Base-by-base conservation (phyloP, 1,139 yeast species). In the Blastobotrys serpentis region DNA sequence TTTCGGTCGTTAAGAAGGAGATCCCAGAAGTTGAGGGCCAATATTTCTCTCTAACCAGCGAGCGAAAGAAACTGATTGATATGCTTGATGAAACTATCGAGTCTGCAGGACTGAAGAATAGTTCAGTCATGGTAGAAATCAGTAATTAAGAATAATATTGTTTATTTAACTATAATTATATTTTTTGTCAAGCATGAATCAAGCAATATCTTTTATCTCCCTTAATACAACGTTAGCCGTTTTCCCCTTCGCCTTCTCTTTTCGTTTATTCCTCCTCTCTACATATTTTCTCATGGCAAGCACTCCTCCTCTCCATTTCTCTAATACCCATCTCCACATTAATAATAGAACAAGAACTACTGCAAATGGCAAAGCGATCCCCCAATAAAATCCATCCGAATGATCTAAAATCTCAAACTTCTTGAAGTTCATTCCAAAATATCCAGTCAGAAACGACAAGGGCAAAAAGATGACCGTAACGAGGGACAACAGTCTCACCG, bases 51-150 rank as follows among this genome's bases (percentile, higher is more conserved):
- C 72, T 86, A 39, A 81, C 89, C 8, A 76, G 81, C 60, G 79
- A 82, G 48, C 73, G 94, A 23, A 77, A 77, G 46, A 84, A 85
- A 61, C 73, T 92, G 47, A 74, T 84, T 19, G 81, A 78, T 1
- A 74, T 77, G 39, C 65, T 86, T 46, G 80, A 79, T 44, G 59
- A 69, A 52, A 77, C 88, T 1, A 76, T 92, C n/a, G 81, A 75
- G 43, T 86, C 79, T 4, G 87, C 92, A 0, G 89, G 87, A 1
- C 75, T 94, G 55, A 80, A 82, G 61, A 92, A 89, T 65, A 89
- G 96, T 38, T 83, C 90, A 46, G 71, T 92, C 11, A 69, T 89
- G 50, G 74, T 90, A 42, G 98, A 92, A 58, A 62, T 69, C 37
- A 53, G 63, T 11, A 29, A 11, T 11, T 29, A 29, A 29, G 13